A percentile compares a stretch with the other conserved stretches of the same genome.
Evolutionary conservation across 2,329 filamentous ascomycete genomes (phyloP).

Genomic region (Blastomyces gilchristii): DNA sequence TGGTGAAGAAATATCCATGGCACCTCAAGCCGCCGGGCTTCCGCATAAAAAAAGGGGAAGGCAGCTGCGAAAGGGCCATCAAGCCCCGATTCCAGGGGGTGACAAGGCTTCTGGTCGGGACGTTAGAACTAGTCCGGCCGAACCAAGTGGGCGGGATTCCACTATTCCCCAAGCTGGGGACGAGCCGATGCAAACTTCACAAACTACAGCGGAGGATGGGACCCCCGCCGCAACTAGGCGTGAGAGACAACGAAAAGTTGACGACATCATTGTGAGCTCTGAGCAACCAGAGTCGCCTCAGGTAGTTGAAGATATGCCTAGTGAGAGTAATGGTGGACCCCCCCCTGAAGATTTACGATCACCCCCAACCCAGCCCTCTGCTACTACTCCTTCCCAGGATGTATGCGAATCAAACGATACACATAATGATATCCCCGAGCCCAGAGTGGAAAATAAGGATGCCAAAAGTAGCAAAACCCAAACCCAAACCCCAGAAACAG

Average conservation of each 20-base stretch:
- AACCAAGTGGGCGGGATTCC: neutral
- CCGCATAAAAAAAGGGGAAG: neutral
- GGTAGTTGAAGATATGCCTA: neutral
- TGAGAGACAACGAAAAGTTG: neutral
- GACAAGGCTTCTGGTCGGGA: neutral
- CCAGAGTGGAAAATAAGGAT: neutral
- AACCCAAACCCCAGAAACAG: neutral
- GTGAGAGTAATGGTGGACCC: neutral
- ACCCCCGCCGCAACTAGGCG: neutral
- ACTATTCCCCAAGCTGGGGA: neutral
- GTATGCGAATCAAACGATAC: neutral
- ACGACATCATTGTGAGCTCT: neutral
- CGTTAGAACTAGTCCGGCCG: conserved; percentile 3
- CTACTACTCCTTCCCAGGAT: no score
- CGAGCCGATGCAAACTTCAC: neutral
- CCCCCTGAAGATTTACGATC: neutral
- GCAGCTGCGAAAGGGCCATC: neutral
- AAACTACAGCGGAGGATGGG: neutral
- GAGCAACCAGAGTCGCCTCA: conserved; percentile 3
- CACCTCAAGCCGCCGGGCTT: neutral
- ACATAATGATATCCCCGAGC: neutral
- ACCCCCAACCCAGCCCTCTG: neutral
- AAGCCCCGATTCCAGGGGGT: neutral
- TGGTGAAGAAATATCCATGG: neutral
- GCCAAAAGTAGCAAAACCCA: neutral